Base-by-base conservation (phyloP, 2,329 filamentous ascomycete genomes). In the Fusarium sacchari region DNA sequence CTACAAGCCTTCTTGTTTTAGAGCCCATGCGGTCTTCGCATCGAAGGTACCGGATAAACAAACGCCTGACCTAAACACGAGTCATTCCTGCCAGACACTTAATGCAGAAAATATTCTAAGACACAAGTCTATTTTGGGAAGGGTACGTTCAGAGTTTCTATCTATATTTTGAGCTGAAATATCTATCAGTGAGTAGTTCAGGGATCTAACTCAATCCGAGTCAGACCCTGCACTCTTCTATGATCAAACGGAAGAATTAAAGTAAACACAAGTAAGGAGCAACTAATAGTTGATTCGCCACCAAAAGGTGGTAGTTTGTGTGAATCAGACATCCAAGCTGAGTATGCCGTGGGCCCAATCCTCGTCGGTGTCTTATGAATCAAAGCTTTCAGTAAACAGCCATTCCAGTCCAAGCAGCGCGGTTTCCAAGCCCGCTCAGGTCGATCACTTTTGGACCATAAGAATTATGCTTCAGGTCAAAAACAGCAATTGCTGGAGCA, bases 361-460 rank as follows among this genome's bases (percentile, higher is more conserved):
- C n/a, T 26, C n/a, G 7, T 26, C 1, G 2, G 6, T 6, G n/a
- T 47, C 14, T 10, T 47, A 7, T 22, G 6, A 18, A 18, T 4
- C 20, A n/a, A 26, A 6, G 5, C 22, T 12, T 7, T 59, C 8
- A 50, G 14, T 67, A 67, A 5, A 28, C 20, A 17, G 64, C 63
- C 44, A 67, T 47, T 3, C 64, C 63, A 28, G 12, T 67, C 64
- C 64, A 67, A 2, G 53, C 20, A 10, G 63, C 63, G 15, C 64
- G 64, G 7, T 46, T 36, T 5, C 64, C 64, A 20, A 67, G 42
- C 3, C 28, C 28, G 14, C 20, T 26, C 39, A 67, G 24, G 26
- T 53, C 39, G 13, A 32, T 17, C 9, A 61, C 28, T 6, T 37
- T n/a, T 7, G 63, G 53, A 0, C 39, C 39, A 14, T 14, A 37